phyloP scores from a whole-genome alignment of 352 stramenopile species.

The Phytopythium helicoides region DNA sequence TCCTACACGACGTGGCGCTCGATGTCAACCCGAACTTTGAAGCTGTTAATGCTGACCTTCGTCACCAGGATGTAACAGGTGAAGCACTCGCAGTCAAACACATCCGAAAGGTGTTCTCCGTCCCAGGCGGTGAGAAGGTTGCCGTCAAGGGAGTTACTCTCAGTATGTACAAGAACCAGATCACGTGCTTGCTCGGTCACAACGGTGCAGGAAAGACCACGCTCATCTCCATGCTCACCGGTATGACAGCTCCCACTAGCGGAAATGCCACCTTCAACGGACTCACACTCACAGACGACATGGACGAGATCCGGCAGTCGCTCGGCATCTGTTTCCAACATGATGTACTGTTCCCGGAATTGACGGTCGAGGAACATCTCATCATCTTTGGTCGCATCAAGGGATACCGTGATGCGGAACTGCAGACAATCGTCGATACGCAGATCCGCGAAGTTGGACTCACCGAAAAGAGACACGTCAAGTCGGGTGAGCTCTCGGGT shows the following conservation, averaged over 20 bases:
- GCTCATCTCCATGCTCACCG: conserved; percentile 90
- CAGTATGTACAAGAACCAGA: conserved; percentile 90
- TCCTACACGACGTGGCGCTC: conserved; percentile 23
- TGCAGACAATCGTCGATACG: conserved; percentile 27
- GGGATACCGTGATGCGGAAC: conserved; percentile 30
- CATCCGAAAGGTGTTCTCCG: conserved; percentile 66
- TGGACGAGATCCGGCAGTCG: conserved; percentile 61
- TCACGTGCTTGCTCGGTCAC: conserved; percentile 90
- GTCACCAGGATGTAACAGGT: conserved; percentile 34
- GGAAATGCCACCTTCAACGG: conserved; percentile 70
- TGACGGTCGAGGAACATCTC: conserved; percentile 78
- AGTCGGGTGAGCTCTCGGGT: conserved; percentile 63
- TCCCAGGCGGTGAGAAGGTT: conserved; percentile 69
- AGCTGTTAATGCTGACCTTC: conserved; percentile 30
- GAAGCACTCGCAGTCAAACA: conserved; percentile 37
- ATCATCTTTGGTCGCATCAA: conserved; percentile 72
- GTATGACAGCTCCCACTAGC: conserved; percentile 54
- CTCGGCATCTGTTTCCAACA: conserved; percentile 85
- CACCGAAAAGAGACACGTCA: conserved; percentile 52
- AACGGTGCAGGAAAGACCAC: conserved; percentile 92
- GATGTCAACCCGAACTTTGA: conserved; percentile 40
- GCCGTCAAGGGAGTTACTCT: conserved; percentile 82
- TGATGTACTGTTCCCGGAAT: conserved; percentile 72
- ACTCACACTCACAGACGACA: conserved; percentile 68
- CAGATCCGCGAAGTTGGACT: conserved; percentile 64